Evolutionary conservation across 2,329 filamentous ascomycete genomes (phyloP), one percentile per base, ranked within the genome.

Genomic region (Cyphellophora attinorum): DNA sequence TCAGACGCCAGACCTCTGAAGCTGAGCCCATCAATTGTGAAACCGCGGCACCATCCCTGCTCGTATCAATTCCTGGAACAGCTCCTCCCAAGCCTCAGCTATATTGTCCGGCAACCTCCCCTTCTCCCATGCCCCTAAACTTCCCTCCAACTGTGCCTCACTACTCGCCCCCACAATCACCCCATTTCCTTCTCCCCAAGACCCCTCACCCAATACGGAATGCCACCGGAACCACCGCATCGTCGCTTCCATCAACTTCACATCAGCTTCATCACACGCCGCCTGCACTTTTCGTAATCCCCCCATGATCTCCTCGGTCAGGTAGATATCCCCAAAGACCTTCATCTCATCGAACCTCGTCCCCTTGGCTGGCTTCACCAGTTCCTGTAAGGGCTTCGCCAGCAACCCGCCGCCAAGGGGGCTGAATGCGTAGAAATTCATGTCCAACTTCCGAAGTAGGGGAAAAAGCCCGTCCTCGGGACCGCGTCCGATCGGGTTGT

Each of bases 151-250:
- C 36, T 61, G 57, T 10, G 42, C 34, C 5, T 34, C 37, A 13
- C 42, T 51, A 33, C 58, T 60, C 3, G 57, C 57, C 0, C 59
- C 57, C 5, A 62, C 19, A n/a, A 63, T 46, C 13, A 61, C 36
- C 6, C 52, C 51, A 14, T 60, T 46, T 4, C 48, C 46, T 5
- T 50, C 33, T 12, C 48, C 56, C n/a, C 47, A 8, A 8, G 8
- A 25, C 4, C 45, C 43, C 2, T 51, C 47, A 3, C 27, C 33
- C 29, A 57, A 30, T 2, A 27, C 36, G 2, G 50, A 57, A 39
- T 59, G 52, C 38, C 57, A 49, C 16, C 46, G 45, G 8, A 53
- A 36, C 54, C 57, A 58, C 17, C 55, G 49, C 13, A 58, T 34
- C 23, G 52, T 50, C 6, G 58, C 55, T 34, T 61, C 57, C 2